A percentile compares a stretch with the other conserved stretches of the same genome.
Evolutionary conservation across 768 basidiomycete species (phyloP).

Genomic region (Lepiota venenata): DNA sequence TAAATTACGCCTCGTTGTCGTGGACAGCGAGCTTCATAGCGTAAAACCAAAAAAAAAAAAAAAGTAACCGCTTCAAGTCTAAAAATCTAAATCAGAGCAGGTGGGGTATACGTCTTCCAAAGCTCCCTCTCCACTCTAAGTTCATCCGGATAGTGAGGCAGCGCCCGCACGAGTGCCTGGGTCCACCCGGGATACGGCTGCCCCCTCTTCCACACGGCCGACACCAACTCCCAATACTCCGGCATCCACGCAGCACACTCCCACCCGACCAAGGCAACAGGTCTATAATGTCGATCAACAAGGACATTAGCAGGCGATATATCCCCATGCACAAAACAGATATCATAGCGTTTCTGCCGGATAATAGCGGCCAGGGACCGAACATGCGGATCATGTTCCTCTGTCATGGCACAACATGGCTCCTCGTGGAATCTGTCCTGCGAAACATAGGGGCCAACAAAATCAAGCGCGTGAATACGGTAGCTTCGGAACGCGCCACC

Average conservation of each 20-base stretch:
- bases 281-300: background rate
- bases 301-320: slow-evolving; percentile 5
- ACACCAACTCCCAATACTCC: slow-evolving; percentile 5
- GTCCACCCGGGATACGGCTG: background rate
- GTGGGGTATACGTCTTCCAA: slow-evolving; percentile 11
- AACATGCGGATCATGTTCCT: background rate
- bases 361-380: slow-evolving; percentile 6
- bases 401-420: background rate
- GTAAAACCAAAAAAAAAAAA: too few relatives aligned
- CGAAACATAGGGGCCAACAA: slow-evolving; percentile 10
- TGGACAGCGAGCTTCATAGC: too few relatives aligned
- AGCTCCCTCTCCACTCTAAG: slow-evolving; percentile 6
- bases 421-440: slow-evolving; percentile 11
- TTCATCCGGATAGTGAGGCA: slow-evolving; percentile 11
- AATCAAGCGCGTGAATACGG: slow-evolving; percentile 4
- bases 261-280: slow-evolving; percentile 7
- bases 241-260: slow-evolving; percentile 10
- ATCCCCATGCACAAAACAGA: slow-evolving; percentile 9
- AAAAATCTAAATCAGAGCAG: too few relatives aligned
- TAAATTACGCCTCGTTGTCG: too few relatives aligned
- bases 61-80: too few relatives aligned
- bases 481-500: slow-evolving; percentile 1
- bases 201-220: background rate
- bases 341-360: slow-evolving; percentile 9
- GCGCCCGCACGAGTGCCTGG: background rate